Evolutionary conservation across 331 rosid species (phyloP), one percentile per base, ranked within the genome.

Genomic region (Arachis monticola): DNA sequence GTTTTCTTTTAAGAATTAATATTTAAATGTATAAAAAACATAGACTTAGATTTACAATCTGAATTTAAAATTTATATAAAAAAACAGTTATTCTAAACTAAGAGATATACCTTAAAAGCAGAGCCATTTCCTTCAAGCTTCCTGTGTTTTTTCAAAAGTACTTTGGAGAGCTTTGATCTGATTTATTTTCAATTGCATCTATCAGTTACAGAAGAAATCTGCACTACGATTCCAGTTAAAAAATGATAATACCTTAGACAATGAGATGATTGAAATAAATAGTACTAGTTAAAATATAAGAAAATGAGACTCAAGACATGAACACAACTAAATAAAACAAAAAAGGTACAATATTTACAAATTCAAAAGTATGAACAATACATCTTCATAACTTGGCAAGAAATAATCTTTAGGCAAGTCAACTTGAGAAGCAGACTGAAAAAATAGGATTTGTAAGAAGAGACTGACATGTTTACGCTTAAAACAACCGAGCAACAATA

Each of bases 151-250:
- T 90, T 85, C 76, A 77, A 55, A 73, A 75, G 76, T 71, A 70
- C 72, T 80, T 83, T 57, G 90, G 38, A 80, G 91, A 76, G 85
- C 82, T 83, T 82, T 85, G 90, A 65, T 60, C 90, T 57, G 76
- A 82, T 72, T 88, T 89, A 62, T 80, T 65, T 40, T 64, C 85
- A 50, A 82, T 82, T 57, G 81, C 74, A 72, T 84, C 86, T 59
- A 41, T 90, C 92, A 44, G 91, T 78, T 67, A 71, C 61, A 63
- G 92, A 82, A 22, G 85, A 93, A 83, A 95, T 91, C 99, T 95
- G 81, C 87, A 83, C n/a, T 5, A 73, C 27, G 41, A 79, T 77
- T 79, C 68, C 73, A 66, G 60, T 67, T 22, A 65, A 77, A 22
- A 70, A 85, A 72, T 38, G 64, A 69, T 44, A 62, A 73, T 47